These are phyloP conservation scores for Saccharomyces jurei DNA, from an alignment of 805 yeast genomes.

Conservation along the genomic window DNA sequence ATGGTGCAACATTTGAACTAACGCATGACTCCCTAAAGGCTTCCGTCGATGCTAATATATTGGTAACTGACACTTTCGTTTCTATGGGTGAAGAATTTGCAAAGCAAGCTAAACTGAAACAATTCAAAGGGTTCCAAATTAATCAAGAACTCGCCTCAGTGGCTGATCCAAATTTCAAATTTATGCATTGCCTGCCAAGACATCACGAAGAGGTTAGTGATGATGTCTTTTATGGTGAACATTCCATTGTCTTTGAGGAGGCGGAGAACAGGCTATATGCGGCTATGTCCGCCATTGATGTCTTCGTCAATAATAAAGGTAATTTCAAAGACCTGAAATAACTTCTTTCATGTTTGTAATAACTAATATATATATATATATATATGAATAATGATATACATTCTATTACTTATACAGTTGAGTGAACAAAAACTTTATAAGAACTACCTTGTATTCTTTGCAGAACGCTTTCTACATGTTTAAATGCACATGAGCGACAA, in stretches of 20 bases:
- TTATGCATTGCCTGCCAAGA: conserved; percentile 97
- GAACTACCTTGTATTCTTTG: not conserved
- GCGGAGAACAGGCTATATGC: conserved; percentile 96
- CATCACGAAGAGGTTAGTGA: conserved; percentile 91
- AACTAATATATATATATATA: not conserved
- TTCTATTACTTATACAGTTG: not conserved
- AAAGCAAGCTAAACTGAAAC: conserved; percentile 58
- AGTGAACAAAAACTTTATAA: not conserved
- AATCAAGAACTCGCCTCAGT: conserved; percentile 50
- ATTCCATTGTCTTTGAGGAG: conserved; percentile 85
- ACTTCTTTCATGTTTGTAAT: not conserved
- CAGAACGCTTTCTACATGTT: conserved; percentile 8
- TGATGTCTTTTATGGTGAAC: conserved; percentile 78
- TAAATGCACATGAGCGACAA: conserved; percentile 15
- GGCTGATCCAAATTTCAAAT: conserved; percentile 71
- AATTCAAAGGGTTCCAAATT: conserved; percentile 83
- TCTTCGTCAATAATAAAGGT: conserved; percentile 80
- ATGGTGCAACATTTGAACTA: conserved; percentile 46
- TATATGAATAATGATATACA: not conserved
- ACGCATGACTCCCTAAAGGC: conserved; percentile 73
- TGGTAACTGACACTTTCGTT: conserved; percentile 94
- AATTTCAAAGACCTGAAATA: conserved; percentile 31
- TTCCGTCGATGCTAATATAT: conserved; percentile 61
- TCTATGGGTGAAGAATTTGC: conserved; percentile 97
- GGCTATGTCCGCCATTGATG: conserved; percentile 89